Evolutionary conservation across 2,329 filamentous ascomycete genomes (phyloP).

Genomic region (Penicillium sp.): DNA sequence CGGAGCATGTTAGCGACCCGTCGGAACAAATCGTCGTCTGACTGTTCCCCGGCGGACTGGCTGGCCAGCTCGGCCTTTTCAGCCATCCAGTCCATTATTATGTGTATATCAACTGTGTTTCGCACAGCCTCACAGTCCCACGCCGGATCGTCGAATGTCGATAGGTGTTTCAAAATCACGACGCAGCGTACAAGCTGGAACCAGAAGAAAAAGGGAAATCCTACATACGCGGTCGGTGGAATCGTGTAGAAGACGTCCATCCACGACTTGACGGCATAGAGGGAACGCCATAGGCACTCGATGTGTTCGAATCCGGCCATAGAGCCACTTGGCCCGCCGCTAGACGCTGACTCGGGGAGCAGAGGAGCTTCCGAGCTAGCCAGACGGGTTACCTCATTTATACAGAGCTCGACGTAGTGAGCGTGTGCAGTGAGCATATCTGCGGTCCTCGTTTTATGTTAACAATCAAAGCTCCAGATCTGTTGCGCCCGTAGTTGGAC

Average conservation of each 20-base stretch:
- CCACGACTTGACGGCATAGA: conserved; percentile 32
- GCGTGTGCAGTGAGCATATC: conserved; percentile 26
- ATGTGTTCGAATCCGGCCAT: conserved; percentile 29
- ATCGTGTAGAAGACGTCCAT: conserved; percentile 23
- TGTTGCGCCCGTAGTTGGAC: not conserved
- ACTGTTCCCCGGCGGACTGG: conserved; percentile 26
- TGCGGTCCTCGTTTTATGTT: conserved; percentile 13
- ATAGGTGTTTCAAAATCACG: conserved; percentile 34
- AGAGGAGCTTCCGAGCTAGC: conserved; percentile 18
- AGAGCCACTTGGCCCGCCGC: conserved; percentile 5
- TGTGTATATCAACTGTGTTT: conserved; percentile 26
- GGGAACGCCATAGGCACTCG: conserved; percentile 31
- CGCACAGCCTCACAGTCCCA: conserved; percentile 37
- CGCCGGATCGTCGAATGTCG: conserved; percentile 33
- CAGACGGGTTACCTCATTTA: conserved; percentile 25
- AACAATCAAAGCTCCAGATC: not conserved
- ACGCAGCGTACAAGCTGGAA: conserved; percentile 33
- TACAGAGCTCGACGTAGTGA: conserved; percentile 26
- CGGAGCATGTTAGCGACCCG: no score
- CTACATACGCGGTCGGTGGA: conserved; percentile 22
- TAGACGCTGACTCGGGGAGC: conserved; percentile 4
- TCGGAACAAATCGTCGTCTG: conserved; percentile 24
- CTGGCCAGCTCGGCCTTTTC: conserved; percentile 24
- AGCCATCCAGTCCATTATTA: conserved; percentile 28
- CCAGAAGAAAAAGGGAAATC: conserved; percentile 35